phyloP scores from a whole-genome alignment of 2,329 filamentous ascomycete genomes.

The Graphium sp. region DNA sequence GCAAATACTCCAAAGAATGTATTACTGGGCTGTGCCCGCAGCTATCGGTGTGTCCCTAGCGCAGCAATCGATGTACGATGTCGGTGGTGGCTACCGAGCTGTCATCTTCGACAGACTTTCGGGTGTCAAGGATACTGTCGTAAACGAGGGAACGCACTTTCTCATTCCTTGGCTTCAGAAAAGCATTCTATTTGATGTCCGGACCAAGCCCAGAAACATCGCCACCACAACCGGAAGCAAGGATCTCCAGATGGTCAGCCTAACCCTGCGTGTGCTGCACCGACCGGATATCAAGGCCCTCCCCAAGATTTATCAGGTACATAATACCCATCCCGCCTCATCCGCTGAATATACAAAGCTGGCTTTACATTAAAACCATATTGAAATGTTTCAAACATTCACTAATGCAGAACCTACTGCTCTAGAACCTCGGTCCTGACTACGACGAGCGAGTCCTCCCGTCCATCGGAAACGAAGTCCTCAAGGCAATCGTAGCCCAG shows the following conservation, averaged over 20 bases:
- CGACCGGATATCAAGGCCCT: conserved; percentile 82
- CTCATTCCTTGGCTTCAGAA: conserved; percentile 90
- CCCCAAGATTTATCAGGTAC: conserved; percentile 96
- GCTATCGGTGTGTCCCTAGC: conserved; percentile 50
- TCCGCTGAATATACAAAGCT: too few species aligned
- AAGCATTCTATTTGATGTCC: conserved; percentile 89
- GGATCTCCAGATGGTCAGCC: conserved; percentile 98
- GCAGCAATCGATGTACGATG: conserved; percentile 84
- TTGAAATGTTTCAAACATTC: too few species aligned
- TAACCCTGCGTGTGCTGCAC: conserved; percentile 90
- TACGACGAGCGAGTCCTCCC: conserved; percentile 98
- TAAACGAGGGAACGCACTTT: conserved; percentile 96
- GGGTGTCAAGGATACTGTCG: conserved; percentile 82
- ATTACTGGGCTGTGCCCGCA: conserved; percentile 56
- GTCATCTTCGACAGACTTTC: conserved; percentile 94
- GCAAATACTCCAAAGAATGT: conserved; percentile 35
- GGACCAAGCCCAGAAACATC: conserved; percentile 94
- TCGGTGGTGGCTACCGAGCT: conserved; percentile 82
- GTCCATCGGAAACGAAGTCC: conserved; percentile 97
- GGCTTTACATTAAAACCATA: too few species aligned
- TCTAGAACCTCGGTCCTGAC: conserved; percentile 84
- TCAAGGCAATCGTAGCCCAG: conserved; percentile 96
- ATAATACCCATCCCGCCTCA: too few species aligned
- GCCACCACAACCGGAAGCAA: conserved; percentile 95
- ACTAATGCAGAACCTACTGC: too few species aligned